Evolutionary conservation across 129 eudicot species (phyloP), one percentile per base, ranked within the genome.

Genomic region (Mikania micrantha): DNA sequence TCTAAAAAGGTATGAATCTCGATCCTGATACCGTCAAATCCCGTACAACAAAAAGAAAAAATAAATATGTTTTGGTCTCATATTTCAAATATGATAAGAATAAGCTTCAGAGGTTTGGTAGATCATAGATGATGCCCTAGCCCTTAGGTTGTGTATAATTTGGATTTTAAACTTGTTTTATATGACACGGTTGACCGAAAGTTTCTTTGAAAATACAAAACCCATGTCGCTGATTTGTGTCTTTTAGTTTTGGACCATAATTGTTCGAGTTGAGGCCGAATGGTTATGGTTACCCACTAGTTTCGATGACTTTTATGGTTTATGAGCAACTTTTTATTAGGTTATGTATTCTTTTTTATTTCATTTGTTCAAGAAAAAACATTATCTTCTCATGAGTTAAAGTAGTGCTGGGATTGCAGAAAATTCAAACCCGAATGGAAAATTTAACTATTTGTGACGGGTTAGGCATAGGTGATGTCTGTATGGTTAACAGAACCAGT

Each of bases 141-240:
- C 75, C 36, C 5, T 64, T 79, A 69, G 61, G 70, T 19, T 79
- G 71, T 63, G 76, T 58, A 52, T 70, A 70, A 56, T 47, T 28
- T 54, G 47, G 64, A 11, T 64, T 79, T 25, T n/a, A 19, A 41
- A 49, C 45, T 49, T 53, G 54, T 16, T 52, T 60, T 69, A 36
- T 47, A 12, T 22, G 49, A 62, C 17, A 25, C 53, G 60, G 69
- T 72, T 29, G 50, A 31, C 29, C 42, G 28, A 75, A 10, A 56
- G 42, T 41, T 44, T 58, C 25, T 16, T 68, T 60, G 16, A 34
- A 34, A 75, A 67, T 36, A 67, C 69, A 24, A 75, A 75, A 60
- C 27, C 40, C 16, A 11, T 4, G 20, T 27, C 7, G 17, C 2
- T 56, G 62, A 11, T 21, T 50, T 24, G 59, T 17, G 20, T 6